phyloP scores from a whole-genome alignment of 2,329 filamentous ascomycete species.

The Delphinella strobiligena region DNA sequence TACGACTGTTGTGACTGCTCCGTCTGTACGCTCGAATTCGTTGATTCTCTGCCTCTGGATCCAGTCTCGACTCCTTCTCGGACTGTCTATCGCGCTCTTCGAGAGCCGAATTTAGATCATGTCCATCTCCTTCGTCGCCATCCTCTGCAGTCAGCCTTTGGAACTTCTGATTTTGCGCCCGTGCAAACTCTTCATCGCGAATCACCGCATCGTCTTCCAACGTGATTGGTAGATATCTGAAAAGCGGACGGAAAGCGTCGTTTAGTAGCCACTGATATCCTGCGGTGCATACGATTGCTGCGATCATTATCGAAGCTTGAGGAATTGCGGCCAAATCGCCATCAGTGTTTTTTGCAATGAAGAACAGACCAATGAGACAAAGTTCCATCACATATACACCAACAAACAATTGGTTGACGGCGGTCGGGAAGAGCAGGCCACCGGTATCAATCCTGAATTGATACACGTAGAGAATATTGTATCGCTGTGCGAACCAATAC shows the following conservation, averaged over 20 bases:
- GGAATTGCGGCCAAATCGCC: conserved; percentile 49
- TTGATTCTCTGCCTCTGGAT: conserved; percentile 33
- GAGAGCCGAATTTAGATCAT: conserved; percentile 28
- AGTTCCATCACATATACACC: conserved; percentile 93
- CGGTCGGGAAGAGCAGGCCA: conserved; percentile 78
- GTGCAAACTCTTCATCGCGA: conserved; percentile 80
- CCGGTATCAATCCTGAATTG: conserved; percentile 85
- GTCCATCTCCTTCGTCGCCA: conserved; percentile 24
- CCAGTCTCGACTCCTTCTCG: conserved; percentile 14
- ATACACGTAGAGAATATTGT: conserved; percentile 90
- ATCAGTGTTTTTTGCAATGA: conserved; percentile 53
- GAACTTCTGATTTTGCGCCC: conserved; percentile 40
- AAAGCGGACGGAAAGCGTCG: conserved; percentile 68
- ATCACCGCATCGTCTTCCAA: conserved; percentile 88
- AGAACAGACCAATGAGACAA: conserved; percentile 79
- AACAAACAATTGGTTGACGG: conserved; percentile 95
- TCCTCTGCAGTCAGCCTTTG: conserved; percentile 22
- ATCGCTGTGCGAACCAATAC: conserved; percentile 91
- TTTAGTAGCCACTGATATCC: conserved; percentile 75
- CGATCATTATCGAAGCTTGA: conserved; percentile 77
- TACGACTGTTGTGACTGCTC: conserved; percentile 5
- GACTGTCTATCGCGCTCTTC: conserved; percentile 29
- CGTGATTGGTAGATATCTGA: conserved; percentile 84
- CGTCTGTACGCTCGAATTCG: conserved; percentile 9
- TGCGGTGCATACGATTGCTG: conserved; percentile 56